These are phyloP conservation scores for Sarocladium kiliense DNA, from an alignment of 2,329 filamentous ascomycete genomes.

Conservation along the genomic window DNA sequence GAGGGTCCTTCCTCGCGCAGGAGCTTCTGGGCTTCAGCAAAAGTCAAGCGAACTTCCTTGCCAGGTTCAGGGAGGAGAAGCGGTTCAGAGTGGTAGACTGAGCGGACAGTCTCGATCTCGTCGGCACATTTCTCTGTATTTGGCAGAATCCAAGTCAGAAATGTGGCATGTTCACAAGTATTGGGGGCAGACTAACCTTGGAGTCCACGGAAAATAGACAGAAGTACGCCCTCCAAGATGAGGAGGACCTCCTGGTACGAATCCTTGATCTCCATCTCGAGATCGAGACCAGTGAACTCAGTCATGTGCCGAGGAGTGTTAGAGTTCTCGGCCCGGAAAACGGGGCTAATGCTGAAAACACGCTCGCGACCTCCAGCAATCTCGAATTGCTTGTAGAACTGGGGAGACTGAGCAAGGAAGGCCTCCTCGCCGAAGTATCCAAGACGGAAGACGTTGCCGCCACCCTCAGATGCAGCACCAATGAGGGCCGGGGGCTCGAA, in stretches of 20 bases:
- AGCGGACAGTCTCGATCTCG: conserved; percentile 67
- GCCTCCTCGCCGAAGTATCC: conserved; percentile 85
- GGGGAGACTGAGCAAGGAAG: conserved; percentile 73
- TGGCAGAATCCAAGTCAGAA: conserved; percentile 11
- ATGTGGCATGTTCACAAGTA: no score
- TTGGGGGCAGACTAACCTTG: no score
- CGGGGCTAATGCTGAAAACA: conserved; percentile 73
- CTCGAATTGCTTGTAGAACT: conserved; percentile 85
- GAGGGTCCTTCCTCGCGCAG: conserved; percentile 67
- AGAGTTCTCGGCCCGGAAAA: conserved; percentile 81
- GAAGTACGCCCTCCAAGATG: conserved; percentile 67
- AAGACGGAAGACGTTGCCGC: conserved; percentile 84
- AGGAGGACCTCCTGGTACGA: conserved; percentile 70
- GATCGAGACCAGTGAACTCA: conserved; percentile 77
- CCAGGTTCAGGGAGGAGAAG: conserved; percentile 71
- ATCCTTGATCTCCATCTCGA: conserved; percentile 84
- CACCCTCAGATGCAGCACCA: conserved; percentile 86
- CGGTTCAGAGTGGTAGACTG: conserved; percentile 70
- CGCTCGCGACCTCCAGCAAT: conserved; percentile 74
- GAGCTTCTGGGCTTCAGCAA: conserved; percentile 72
- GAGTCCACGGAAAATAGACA: conserved; percentile 76
- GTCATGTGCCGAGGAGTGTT: conserved; percentile 76
- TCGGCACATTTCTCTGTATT: conserved; percentile 53
- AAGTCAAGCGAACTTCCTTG: conserved; percentile 71
- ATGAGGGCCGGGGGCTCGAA: conserved; percentile 90